phyloP scores from a whole-genome alignment of 768 basidiomycete genomes.

The Lactarius pseudohatsudake region DNA sequence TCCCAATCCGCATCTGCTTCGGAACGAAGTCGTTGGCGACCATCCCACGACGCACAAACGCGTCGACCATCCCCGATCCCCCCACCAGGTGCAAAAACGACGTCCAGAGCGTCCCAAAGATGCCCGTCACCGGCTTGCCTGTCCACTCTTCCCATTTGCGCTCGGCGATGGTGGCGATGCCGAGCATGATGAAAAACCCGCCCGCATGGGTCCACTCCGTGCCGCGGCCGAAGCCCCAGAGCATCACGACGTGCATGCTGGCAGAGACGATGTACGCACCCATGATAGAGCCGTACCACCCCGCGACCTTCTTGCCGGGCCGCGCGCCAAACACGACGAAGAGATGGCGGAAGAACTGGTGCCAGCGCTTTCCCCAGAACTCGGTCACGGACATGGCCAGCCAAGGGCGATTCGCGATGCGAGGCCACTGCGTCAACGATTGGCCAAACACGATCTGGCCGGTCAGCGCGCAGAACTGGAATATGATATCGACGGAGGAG shows the following conservation, averaged over 20 bases:
- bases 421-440: too few species aligned
- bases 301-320: too few species aligned
- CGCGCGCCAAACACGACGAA: too few species aligned
- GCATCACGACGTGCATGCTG: conserved; percentile 57
- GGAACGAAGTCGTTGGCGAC: conserved; percentile 19
- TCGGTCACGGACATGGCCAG: too few species aligned
- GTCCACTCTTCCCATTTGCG: conserved; percentile 44
- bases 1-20: conserved; percentile 21
- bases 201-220: conserved; percentile 44
- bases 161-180: conserved; percentile 54
- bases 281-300: too few species aligned
- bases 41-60: conserved; percentile 26
- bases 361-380: too few species aligned
- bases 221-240: conserved; percentile 63
- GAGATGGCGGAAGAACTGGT: too few species aligned
- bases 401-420: too few species aligned
- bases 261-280: too few species aligned
- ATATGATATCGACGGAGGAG: too few species aligned
- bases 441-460: conserved; percentile 37
- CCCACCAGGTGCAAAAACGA: conserved; percentile 47
- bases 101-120: conserved; percentile 55
- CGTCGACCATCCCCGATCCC: conserved; percentile 33
- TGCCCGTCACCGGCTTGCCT: conserved; percentile 49
- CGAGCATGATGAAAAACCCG: conserved; percentile 62
- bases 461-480: too few species aligned